Percentiles rank a stretch among this genome's conserved stretches.
phyloP scores from a whole-genome alignment of 169 alveolate genomes.

The Cryptosporidium ryanae region DNA sequence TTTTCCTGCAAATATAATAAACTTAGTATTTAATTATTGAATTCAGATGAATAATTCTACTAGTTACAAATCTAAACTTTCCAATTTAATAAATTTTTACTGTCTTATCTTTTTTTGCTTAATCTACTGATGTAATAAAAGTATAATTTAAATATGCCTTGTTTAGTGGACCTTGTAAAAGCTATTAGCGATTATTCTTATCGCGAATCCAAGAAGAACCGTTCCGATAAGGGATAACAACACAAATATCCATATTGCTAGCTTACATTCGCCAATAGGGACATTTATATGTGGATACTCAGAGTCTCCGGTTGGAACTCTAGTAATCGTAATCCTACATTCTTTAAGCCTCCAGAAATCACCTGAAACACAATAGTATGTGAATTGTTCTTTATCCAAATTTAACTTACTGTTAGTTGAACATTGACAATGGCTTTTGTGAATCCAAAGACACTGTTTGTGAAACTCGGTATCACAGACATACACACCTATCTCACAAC shows the following conservation, averaged over 20 bases:
- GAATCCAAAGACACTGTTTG: conserved; percentile 71
- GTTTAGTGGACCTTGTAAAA: background rate
- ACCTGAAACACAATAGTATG: background rate
- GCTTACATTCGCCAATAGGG: conserved; percentile 71
- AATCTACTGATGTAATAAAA: no score
- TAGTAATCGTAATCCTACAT: conserved; percentile 55
- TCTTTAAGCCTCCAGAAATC: conserved; percentile 51
- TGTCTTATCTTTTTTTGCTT: background rate
- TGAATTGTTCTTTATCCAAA: no score
- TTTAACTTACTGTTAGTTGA: conserved; percentile 57
- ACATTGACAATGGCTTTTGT: conserved; percentile 67
- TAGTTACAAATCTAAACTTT: conserved; percentile 25
- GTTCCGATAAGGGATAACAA: conserved; percentile 9
- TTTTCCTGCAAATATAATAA: background rate
- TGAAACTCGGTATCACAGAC: conserved; percentile 54
- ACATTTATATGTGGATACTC: conserved; percentile 46
- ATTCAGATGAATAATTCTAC: conserved; percentile 36
- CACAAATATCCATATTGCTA: conserved; percentile 66
- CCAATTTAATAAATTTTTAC: background rate
- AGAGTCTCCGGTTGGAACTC: conserved; percentile 63
- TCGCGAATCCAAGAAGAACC: background rate
- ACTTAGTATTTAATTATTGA: conserved; percentile 52
- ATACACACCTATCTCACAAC: conserved; percentile 67
- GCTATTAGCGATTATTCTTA: background rate
- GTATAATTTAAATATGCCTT: no score